Conservation (phyloP, 345 rosid genomes). For the Ailanthus altissimus region DNA sequence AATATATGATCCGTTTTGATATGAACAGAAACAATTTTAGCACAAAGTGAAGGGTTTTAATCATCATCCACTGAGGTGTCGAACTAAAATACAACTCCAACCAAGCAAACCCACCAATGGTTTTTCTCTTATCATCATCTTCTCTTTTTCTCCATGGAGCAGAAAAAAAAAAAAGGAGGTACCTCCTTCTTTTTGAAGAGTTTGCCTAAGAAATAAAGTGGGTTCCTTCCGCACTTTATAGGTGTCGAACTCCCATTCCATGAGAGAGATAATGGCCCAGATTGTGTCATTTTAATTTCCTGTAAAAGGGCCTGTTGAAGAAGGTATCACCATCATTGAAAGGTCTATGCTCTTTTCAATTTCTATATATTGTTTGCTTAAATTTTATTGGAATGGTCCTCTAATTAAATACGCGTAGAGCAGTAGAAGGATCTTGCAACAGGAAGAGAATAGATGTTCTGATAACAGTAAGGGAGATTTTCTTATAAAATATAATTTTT, state of each 20-base stretch:
- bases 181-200: constrained; percentile 14
- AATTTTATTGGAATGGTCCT: neutral
- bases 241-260: constrained; percentile 41
- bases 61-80: constrained; percentile 19
- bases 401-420: constrained; percentile 9
- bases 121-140: neutral
- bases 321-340: constrained; percentile 32
- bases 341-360: constrained; percentile 3
- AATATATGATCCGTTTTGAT: neutral
- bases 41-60: constrained; percentile 8
- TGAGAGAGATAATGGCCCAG: constrained; percentile 32
- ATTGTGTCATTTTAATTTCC: constrained; percentile 26
- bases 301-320: constrained; percentile 6
- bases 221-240: constrained; percentile 31
- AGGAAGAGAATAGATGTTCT: neutral
- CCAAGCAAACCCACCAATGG: neutral
- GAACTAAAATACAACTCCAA: neutral
- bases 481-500: too few relatives aligned
- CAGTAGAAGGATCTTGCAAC: neutral
- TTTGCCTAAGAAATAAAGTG: constrained; percentile 1
- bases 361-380: neutral
- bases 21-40: constrained; percentile 6
- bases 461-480: neutral
- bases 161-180: constrained; percentile 9
- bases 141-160: neutral